Evolutionary conservation across 169 alveolate species (phyloP), one percentile per base, ranked within the genome.

Genomic region (Plasmodium sp.): DNA sequence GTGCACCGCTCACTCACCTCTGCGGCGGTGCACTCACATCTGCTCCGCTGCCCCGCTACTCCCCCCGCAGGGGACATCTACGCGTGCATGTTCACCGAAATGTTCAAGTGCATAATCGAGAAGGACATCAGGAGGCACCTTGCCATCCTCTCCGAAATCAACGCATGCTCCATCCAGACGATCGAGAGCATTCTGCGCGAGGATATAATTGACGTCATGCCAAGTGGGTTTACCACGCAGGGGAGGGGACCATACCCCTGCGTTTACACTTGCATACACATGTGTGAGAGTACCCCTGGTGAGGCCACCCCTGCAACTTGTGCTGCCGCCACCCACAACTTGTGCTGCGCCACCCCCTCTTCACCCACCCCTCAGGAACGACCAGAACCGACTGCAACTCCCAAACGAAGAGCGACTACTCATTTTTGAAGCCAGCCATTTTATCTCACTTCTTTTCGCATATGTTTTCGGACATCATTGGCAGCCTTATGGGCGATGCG

Each of bases 381-480:
- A 36, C 2, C 5, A 36, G 41, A 36, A 36, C 41, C 41, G 41
- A 36, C 83, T 48, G 18, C 72, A 82, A 71, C 39, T 33, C 75
- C 39, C 92, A 33, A 83, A 74, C 73, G 51, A 75, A 83, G 62
- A 16, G 58, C 45, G 88, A 92, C 74, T 92, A 92, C 36, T 14
- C 85, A 72, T 92, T 92, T 92, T 92, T 92, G 92, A 92, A 79
- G 67, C 95, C 95, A 7, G 45, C 95, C 16, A 81, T 92, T 92
- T 58, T 92, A 71, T 92, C 95, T 56, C 92, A 92, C 83, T 72
- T 92, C 62, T 92, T 92, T 81, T 82, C 95, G 18, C 73, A 72
- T 34, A 92, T 92, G 12, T 92, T 92, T 83, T 81, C 92, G 45
- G 95, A 92, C 41, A 72, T 92, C 83, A 92, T 92, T 92, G 77